Conservation (phyloP, 2,329 filamentous ascomycete genomes). For the Fusarium sp. region DNA sequence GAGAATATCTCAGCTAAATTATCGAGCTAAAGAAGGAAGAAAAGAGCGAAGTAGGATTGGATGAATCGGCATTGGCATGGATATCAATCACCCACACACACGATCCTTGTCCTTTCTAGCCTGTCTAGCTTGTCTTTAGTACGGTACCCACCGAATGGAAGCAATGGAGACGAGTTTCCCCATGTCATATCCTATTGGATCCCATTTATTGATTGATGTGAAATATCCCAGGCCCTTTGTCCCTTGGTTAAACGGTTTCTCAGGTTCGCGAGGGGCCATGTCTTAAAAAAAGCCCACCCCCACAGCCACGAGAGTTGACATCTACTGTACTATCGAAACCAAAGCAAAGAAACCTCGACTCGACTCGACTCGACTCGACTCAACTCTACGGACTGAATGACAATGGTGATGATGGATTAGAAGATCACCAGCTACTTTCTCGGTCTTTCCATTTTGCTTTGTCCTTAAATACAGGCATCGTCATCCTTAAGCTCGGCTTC, state of each 20-base stretch:
- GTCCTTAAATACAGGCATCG: slow-evolving; percentile 3
- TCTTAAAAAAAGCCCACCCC: slow-evolving; percentile 37
- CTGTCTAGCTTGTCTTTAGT: slow-evolving; percentile 4
- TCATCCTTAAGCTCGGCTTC: slow-evolving; percentile 23
- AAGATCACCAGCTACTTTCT: neutral
- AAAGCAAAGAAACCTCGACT: slow-evolving; percentile 7
- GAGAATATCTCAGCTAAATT: slow-evolving; percentile 2
- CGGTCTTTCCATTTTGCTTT: neutral
- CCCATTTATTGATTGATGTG: slow-evolving; percentile 5
- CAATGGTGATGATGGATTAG: neutral
- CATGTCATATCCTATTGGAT: slow-evolving; percentile 27
- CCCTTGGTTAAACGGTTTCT: slow-evolving; percentile 31
- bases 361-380: neutral
- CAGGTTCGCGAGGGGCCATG: slow-evolving; percentile 29
- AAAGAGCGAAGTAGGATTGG: neutral
- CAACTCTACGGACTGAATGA: slow-evolving; percentile 1
- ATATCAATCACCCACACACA: slow-evolving; percentile 14
- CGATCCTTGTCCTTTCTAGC: neutral
- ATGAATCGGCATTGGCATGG: slow-evolving; percentile 11
- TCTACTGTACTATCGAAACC: neutral
- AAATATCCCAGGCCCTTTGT: slow-evolving; percentile 19
- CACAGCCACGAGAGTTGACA: slow-evolving; percentile 23
- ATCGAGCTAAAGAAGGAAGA: neutral
- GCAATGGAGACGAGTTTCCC: slow-evolving; percentile 28
- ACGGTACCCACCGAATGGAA: slow-evolving; percentile 26